Percentiles rank a stretch among this genome's conserved stretches.
phyloP scores from a whole-genome alignment of 2,329 filamentous ascomycete species.

The Scedosporium boydii region DNA sequence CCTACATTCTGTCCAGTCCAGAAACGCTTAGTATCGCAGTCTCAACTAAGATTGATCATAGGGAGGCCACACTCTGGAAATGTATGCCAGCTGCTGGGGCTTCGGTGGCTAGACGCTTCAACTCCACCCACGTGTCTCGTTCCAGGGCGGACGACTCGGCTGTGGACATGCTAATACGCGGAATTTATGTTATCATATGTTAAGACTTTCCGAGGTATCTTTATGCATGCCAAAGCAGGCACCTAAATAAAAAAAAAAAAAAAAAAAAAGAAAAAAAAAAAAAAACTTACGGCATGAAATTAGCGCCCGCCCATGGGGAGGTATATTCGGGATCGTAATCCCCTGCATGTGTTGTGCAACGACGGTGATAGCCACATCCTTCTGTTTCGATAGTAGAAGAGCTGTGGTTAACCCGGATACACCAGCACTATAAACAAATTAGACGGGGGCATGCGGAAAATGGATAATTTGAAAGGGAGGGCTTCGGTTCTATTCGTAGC shows the following conservation, averaged over 20 bases:
- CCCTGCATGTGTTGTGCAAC: conserved; percentile 82
- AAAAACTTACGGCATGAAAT: conserved; percentile 65
- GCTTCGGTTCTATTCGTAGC: too few relatives aligned
- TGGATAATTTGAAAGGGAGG: too few relatives aligned
- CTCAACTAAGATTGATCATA: neutral
- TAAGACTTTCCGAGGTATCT: neutral
- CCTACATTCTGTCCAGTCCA: conserved; percentile 27
- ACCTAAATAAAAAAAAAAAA: conserved; percentile 10
- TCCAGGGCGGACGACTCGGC: conserved; percentile 45
- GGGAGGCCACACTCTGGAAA: conserved; percentile 51
- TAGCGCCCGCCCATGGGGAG: conserved; percentile 82
- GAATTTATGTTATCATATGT: neutral
- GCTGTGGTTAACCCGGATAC: conserved; percentile 43
- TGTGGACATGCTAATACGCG: conserved; percentile 24
- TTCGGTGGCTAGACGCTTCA: conserved; percentile 50
- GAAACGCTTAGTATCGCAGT: neutral
- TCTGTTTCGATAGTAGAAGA: conserved; percentile 34
- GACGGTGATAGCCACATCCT: conserved; percentile 49
- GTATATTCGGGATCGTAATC: conserved; percentile 89
- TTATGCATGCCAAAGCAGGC: too few relatives aligned
- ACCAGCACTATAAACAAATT: conserved; percentile 26
- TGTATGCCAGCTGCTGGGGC: conserved; percentile 73
- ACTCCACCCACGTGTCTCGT: conserved; percentile 52
- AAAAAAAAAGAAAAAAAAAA: too few relatives aligned
- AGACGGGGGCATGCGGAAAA: neutral